Evolutionary conservation across 257 asterid species (phyloP), one percentile per base, ranked within the genome.

Genomic region (Prunella vulgaris): DNA sequence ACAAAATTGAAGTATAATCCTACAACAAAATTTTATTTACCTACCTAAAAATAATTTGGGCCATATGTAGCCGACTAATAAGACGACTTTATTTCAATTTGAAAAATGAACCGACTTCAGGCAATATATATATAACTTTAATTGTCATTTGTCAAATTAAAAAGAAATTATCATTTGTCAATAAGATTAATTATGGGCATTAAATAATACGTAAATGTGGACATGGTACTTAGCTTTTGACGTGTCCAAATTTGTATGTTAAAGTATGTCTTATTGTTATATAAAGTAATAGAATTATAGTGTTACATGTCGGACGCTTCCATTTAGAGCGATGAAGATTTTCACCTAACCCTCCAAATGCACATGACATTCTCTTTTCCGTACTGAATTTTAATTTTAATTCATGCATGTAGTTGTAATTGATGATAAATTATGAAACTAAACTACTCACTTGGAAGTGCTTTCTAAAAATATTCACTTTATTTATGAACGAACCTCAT

Each of bases 221-320:
- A 32, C 37, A 7, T 25, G 1, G 56, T 12, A 27, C 64, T 25
- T 15, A 8, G 18, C 77, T 56, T 73, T 73, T 48, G 71, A 73
- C 66, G 40, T 73, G 72, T 64, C 67, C 21, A 56, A 7, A 15
- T 73, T 65, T 52, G 67, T 38, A 38, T 57, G 48, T 54, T 46
- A 20, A 24, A 61, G 12, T 18, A 37, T 18, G 27, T 35, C 52
- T 4, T 60, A 30, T 2, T 32, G 7, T 60, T 17, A 32, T 60
- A 32, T 35, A 18, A 21, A 61, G 22, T 17, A 37, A 18, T 10
- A 9, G 40, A 44, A 44, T 42, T 42, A 52, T 53, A 53, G 5
- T 18, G n/a, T 0, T 10, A 53, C 32, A 18, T 53, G n/a, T 58
- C 57, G 51, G 46, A 56, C 14, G 21, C 17, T 22, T 51, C 54